A percentile compares a stretch with the other conserved stretches of the same genome.
phyloP scores from a whole-genome alignment of 108 stramenopile genomes.

The Cyclotella choctawhatcheeana region DNA sequence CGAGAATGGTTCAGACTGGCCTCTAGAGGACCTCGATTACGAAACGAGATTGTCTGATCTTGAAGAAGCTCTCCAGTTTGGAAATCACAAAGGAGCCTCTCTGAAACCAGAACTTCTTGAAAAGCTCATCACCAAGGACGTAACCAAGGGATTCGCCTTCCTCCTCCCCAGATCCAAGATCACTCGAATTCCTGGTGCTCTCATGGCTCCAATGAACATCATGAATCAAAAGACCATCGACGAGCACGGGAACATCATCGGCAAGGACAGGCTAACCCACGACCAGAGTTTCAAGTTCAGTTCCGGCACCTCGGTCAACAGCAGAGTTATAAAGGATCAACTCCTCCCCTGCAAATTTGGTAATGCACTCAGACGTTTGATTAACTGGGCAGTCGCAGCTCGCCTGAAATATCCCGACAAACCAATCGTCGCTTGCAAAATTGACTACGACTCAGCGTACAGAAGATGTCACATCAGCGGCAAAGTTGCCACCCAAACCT shows the following conservation, averaged over 20 bases:
- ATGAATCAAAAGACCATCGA: slow-evolving; percentile 6
- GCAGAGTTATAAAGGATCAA: not conserved
- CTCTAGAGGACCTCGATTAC: not conserved
- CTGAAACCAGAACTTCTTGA: not conserved
- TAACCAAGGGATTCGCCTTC: not conserved
- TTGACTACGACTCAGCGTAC: no score
- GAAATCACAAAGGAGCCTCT: slow-evolving; percentile 6
- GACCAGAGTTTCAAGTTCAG: slow-evolving; percentile 6
- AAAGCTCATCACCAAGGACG: not conserved
- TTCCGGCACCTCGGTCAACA: not conserved
- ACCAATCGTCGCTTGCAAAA: no score
- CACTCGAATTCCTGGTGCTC: not conserved
- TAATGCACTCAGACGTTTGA: not conserved
- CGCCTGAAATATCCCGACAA: not conserved
- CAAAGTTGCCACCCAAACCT: no score
- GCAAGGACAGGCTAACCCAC: slow-evolving; percentile 15
- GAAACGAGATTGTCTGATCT: not conserved
- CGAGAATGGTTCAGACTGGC: not conserved
- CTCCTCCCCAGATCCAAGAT: not conserved
- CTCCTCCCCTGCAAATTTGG: not conserved
- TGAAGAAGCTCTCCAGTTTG: not conserved
- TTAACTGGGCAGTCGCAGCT: slow-evolving; percentile 11
- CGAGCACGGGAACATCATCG: not conserved
- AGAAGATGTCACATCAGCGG: no score
- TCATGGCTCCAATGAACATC: slow-evolving; percentile 20